Evolutionary conservation across 2,329 filamentous ascomycete species (phyloP), one percentile per base, ranked within the genome.

Genomic region (Cordyceps cateniannulata): DNA sequence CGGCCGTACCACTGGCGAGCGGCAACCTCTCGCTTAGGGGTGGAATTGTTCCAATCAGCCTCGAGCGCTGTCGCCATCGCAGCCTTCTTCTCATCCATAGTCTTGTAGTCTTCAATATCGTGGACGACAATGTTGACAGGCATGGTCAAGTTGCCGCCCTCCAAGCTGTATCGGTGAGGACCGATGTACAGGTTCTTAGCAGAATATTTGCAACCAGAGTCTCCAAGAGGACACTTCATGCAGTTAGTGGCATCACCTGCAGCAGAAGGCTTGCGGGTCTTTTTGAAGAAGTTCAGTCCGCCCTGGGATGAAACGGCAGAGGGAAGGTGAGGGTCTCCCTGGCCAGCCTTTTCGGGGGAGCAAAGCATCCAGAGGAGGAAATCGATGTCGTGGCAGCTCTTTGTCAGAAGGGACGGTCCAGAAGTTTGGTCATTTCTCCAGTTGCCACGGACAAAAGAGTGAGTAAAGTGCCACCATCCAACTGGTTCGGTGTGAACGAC

Each of bases 311-410:
- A 83, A n/a, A 98, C 81, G 1, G 81, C 84, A 6, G 84, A 81
- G 0, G 93, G 93, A 0, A 93, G 78, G 72, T 97, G 93, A 0
- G 88, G 82, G 16, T 74, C 72, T 8, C 73, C 73, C 1, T 73
- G 67, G 14, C 77, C 75, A 0, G 77, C 72, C 59, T 73, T 75
- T 16, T 71, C 70, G 0, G 91, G 90, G 1, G 90, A 91, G 69
- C 88, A 93, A 12, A 98, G 81, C 51, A 98, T 77, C 95, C 95
- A 99, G 18, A 98, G 79, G 5, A 98, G 76, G 61, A 98, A 85
- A 70, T 99, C 95, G 54, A 99, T 90, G 67, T 99, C 95, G 69
- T 99, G 95, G 67, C 95, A 98, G 62, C 91, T 96, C 75, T 98
- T 99, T 3, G 93, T 96, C 32, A 99, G 81, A 1, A 99, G 80